Evolutionary conservation across 257 asterid species (phyloP), one percentile per base, ranked within the genome.

Genomic region (Lycium ferocissimum): DNA sequence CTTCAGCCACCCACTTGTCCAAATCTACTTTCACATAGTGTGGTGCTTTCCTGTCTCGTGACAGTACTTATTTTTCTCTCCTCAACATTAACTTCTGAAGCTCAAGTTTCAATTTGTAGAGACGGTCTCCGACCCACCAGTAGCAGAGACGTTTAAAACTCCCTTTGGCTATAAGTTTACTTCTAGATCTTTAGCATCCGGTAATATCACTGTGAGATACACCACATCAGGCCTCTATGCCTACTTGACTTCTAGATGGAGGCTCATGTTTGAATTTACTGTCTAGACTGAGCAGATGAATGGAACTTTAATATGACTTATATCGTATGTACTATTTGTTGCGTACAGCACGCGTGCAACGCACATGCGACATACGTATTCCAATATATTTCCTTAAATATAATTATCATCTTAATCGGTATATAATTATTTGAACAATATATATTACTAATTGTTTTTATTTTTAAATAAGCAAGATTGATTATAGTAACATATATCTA

Each of bases 1-100:
- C 99, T 89, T 94, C 97, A 82, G 94, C 99, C 35, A 89, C 99
- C 99, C 99, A 96, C 84, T 93, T 96, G 86, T 96, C 99, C 99
- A 98, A 96, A 85, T 96, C 99, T 80, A 94, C 97, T 91, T 94
- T 96, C 80, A 96, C 91, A 49, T 93, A 92, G 89, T 93, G 98
- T n/a, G 99, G 99, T 38, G 95, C 22, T 93, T 94, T 96, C 12
- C 81, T 97, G 73, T 86, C 91, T 84, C 94, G 91, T 87, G 47
- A 97, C 98, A 2, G 88, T 89, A 85, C 92, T 93, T 85, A 95
- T 91, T 90, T 96, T 96, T 92, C 91, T 85, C 89, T 96, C 99
- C 98, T 95, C 95, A 3, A 87, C 97, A 88, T 95, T 87, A 75
- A 96, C 88, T 91, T 93, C 43, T 88, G 89, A 53, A 96, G 98